Percentiles rank a stretch among this genome's conserved stretches.
These are phyloP conservation scores for Beta corolliflora DNA, from an alignment of 179 eudicot species.

Conservation along the genomic window DNA sequence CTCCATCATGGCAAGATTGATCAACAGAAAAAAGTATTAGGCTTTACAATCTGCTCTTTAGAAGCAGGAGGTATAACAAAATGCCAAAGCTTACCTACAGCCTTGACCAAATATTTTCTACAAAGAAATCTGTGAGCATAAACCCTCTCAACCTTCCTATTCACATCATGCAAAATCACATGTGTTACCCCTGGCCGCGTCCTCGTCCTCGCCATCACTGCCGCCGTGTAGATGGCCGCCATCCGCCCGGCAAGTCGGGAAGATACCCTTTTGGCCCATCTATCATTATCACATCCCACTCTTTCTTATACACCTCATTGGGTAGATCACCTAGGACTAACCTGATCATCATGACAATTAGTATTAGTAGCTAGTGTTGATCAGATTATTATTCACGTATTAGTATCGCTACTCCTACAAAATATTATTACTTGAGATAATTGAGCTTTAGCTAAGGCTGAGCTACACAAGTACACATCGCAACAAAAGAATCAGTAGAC, in stretches of 20 bases:
- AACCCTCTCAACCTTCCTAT: slow-evolving; percentile 55
- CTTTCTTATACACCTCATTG: slow-evolving; percentile 49
- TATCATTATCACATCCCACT: slow-evolving; percentile 71
- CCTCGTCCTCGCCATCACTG: slow-evolving; percentile 60
- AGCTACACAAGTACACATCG: too few relatives aligned
- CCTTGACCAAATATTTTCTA: slow-evolving; percentile 43
- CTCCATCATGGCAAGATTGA: background rate
- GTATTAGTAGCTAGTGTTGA: background rate
- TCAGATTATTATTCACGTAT: too few relatives aligned
- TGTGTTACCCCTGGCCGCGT: slow-evolving; percentile 56
- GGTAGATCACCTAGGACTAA: slow-evolving; percentile 44
- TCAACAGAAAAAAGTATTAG: slow-evolving; percentile 39
- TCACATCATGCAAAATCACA: slow-evolving; percentile 58
- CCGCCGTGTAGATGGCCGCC: slow-evolving; percentile 60
- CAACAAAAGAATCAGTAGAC: too few relatives aligned
- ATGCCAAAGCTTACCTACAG: slow-evolving; percentile 52
- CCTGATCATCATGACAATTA: slow-evolving; percentile 19
- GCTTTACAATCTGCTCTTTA: slow-evolving; percentile 20
- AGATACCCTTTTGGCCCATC: slow-evolving; percentile 65
- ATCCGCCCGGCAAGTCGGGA: slow-evolving; percentile 61
- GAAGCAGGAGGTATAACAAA: slow-evolving; percentile 51
- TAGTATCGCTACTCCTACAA: too few relatives aligned
- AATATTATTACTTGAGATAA: too few relatives aligned
- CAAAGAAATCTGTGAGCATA: slow-evolving; percentile 60
- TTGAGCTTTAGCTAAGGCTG: too few relatives aligned